phyloP scores from a whole-genome alignment of 441 rosid species.

The Euphorbia schlechtendalii region DNA sequence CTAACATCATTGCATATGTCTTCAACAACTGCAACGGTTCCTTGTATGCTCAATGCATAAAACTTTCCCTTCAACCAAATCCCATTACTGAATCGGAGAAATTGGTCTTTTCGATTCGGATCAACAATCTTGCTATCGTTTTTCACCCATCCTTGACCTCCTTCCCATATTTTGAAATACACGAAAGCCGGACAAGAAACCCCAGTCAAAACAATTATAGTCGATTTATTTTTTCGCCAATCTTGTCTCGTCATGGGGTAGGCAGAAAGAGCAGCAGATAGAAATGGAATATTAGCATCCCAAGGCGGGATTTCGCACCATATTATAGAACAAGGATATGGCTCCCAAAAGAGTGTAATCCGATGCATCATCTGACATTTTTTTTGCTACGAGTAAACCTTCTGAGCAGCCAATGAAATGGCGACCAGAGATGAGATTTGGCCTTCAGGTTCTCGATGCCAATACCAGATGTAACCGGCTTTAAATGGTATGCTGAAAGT shows the following conservation, averaged over 20 bases:
- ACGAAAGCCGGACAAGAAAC: slow-evolving; percentile 5
- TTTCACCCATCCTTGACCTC: background rate
- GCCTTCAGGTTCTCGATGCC: background rate
- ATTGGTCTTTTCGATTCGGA: background rate
- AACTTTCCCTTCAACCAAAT: background rate
- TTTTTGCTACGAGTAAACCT: slow-evolving; percentile 1
- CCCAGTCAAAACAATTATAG: slow-evolving; percentile 22
- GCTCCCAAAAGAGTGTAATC: background rate
- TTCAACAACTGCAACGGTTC: slow-evolving; percentile 21
- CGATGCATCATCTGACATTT: background rate
- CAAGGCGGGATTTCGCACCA: background rate
- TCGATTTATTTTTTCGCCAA: background rate
- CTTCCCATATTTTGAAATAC: background rate
- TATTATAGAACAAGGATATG: background rate
- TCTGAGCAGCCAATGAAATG: slow-evolving; percentile 11
- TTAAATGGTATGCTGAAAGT: background rate
- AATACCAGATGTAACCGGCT: background rate
- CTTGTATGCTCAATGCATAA: slow-evolving; percentile 22
- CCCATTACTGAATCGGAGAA: too few relatives aligned
- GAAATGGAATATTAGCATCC: slow-evolving; percentile 18
- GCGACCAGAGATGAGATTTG: too few relatives aligned
- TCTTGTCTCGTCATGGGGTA: background rate
- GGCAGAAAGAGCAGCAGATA: slow-evolving; percentile 1
- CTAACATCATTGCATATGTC: too few relatives aligned
- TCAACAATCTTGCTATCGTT: background rate